Base-by-base conservation (phyloP, 1,284 basidiomycete species). In the Tausonia pullulans region DNA sequence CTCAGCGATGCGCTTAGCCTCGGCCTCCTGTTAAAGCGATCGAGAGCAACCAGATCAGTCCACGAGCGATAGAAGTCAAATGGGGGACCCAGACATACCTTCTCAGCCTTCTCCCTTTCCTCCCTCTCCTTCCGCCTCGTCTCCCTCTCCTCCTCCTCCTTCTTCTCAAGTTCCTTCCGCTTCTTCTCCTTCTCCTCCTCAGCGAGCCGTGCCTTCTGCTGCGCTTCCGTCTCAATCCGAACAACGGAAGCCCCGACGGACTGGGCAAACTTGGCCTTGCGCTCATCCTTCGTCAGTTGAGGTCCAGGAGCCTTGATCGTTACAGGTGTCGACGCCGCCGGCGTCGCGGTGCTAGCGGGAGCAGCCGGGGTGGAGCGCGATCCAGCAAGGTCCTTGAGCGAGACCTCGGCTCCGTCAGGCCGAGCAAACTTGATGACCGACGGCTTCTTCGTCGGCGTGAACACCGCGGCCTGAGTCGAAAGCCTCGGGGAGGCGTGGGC, bases 1-100 rank as follows among this genome's bases (percentile, higher is more conserved):
- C 71, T 85, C 83, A 63, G 85, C 78, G 67, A 81, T 78, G 60
- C 75, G 78, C 58, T 75, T 80, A 73, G 68, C 75, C 72, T 72
- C 78, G 65, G 71, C 77, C 67, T 78, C 74, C 54, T 77, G 75
- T 63, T 78, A 76, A 16, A 58, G 50, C 14, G 50, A 51, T 58
- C 46, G 48, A 50, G 11, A 60, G 54, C 51, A 63, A 56, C 44
- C 39, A 46, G 16, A 50, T 51, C 39, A 46, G 27, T 13, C 14
- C 43, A 49, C 16, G 40, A 60, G 16, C 7, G 2, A 60, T 9
- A 4, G 5, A 50, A 52, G 27, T 27, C 27, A 50, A 39, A 9
- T 13, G 4, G 43, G 41, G 41, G 6, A 45, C 13, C 6, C 8
- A 61, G n/a, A 9, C 52, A 11, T 39, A 53, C 65, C 70, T 76